Percentiles rank a stretch among this genome's conserved stretches.
phyloP scores from a whole-genome alignment of 805 yeast species.

The Myxozyma kluyveri region DNA sequence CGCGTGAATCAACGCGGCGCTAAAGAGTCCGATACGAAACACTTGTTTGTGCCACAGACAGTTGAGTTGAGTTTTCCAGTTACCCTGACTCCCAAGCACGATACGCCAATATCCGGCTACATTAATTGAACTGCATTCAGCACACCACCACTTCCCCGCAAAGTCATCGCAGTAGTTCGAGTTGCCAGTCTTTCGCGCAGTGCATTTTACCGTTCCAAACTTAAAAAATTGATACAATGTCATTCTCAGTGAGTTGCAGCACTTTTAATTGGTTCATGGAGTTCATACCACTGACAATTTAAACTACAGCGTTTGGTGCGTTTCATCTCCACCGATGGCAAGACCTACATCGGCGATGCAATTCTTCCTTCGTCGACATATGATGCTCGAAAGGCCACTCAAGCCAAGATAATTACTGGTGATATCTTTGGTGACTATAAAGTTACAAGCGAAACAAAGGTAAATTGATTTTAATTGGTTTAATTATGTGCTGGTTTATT shows the following conservation, averaged over 20 bases:
- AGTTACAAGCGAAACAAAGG: constrained; percentile 41
- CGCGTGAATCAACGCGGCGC: too few relatives aligned
- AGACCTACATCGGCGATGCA: constrained; percentile 50
- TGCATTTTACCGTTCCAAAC: too few relatives aligned
- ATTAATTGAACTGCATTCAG: too few relatives aligned
- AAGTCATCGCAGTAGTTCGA: too few relatives aligned
- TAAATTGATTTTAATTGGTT: background rate
- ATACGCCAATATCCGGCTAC: too few relatives aligned
- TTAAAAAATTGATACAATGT: constrained; percentile 1
- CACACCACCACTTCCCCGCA: too few relatives aligned
- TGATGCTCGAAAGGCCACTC: constrained; percentile 43
- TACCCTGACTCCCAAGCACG: too few relatives aligned
- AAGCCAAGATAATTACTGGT: constrained; percentile 49
- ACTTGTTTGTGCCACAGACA: too few relatives aligned
- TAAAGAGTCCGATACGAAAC: too few relatives aligned
- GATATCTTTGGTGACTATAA: constrained; percentile 44
- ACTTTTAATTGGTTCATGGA: background rate
- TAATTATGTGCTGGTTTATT: background rate
- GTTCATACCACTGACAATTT: background rate
- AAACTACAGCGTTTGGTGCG: constrained; percentile 46
- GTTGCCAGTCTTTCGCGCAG: too few relatives aligned
- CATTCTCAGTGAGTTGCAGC: constrained; percentile 16
- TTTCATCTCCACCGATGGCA: constrained; percentile 48
- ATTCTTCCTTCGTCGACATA: constrained; percentile 39
- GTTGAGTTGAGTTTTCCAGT: too few relatives aligned